Conservation (phyloP, 2,329 filamentous ascomycete genomes). For the Ophiostoma ips region DNA sequence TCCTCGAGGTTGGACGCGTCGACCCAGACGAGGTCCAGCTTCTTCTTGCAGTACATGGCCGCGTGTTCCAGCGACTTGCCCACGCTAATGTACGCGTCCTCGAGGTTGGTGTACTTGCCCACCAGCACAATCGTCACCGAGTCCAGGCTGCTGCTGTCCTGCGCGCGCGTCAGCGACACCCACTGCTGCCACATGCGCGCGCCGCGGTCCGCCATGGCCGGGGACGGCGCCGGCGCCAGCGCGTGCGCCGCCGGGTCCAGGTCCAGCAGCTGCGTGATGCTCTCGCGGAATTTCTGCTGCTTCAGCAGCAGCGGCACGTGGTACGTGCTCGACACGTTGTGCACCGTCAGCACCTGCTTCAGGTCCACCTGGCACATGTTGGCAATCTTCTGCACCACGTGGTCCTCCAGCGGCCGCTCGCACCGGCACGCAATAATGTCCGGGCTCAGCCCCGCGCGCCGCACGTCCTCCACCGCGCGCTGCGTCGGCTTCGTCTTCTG, state of each 20-base stretch:
- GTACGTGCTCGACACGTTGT: slow-evolving; percentile 81
- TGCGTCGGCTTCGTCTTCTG: slow-evolving; percentile 98
- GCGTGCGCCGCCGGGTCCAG: slow-evolving; percentile 37
- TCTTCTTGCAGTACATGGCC: slow-evolving; percentile 70
- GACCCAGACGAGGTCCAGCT: slow-evolving; percentile 70
- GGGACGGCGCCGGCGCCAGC: slow-evolving; percentile 37
- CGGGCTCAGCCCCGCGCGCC: slow-evolving; percentile 62
- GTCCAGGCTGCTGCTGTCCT: slow-evolving; percentile 35
- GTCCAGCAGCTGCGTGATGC: slow-evolving; percentile 37
- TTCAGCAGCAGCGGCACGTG: slow-evolving; percentile 88
- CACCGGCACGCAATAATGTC: slow-evolving; percentile 90
- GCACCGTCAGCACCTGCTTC: slow-evolving; percentile 78
- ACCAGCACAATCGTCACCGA: slow-evolving; percentile 73
- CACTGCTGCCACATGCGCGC: slow-evolving; percentile 61
- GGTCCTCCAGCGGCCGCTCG: slow-evolving; percentile 56
- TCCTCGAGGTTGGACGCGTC: slow-evolving; percentile 76
- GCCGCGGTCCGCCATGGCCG: slow-evolving; percentile 47
- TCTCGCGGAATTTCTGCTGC: slow-evolving; percentile 55
- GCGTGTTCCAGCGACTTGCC: slow-evolving; percentile 82
- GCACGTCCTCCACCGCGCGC: slow-evolving; percentile 69
- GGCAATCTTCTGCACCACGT: slow-evolving; percentile 76
- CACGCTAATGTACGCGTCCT: slow-evolving; percentile 68
- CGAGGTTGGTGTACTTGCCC: slow-evolving; percentile 77
- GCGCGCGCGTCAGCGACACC: slow-evolving; percentile 46
- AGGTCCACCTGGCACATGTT: slow-evolving; percentile 75